Percentiles rank a stretch among this genome's conserved stretches.
These are phyloP conservation scores for Fusarium sp. DNA, from an alignment of 2,329 filamentous ascomycete species.

Conservation along the genomic window DNA sequence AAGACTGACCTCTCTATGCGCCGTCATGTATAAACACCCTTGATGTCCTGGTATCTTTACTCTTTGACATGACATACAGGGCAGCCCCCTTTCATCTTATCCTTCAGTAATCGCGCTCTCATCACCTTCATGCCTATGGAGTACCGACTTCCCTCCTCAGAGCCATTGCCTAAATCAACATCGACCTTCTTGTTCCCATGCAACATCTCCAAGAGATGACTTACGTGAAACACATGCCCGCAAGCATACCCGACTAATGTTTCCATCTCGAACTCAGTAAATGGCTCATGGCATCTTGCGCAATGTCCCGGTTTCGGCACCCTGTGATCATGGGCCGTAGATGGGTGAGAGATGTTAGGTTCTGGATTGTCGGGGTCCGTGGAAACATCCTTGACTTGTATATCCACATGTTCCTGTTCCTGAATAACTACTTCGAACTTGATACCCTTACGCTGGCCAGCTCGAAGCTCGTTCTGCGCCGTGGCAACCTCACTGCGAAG, in stretches of 20 bases:
- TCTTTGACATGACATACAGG: conserved; percentile 60
- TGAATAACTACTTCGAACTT: conserved; percentile 80
- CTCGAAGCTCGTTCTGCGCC: conserved; percentile 82
- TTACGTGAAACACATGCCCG: conserved; percentile 82
- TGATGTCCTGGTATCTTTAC: conserved; percentile 21
- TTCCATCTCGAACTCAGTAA: conserved; percentile 71
- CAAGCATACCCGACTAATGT: conserved; percentile 83
- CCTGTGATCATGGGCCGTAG: conserved; percentile 43
- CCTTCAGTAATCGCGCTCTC: conserved; percentile 79
- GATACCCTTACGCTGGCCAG: conserved; percentile 83
- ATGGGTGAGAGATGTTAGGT: conserved; percentile 20
- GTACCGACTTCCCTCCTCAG: conserved; percentile 58
- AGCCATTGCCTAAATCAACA: conserved; percentile 54
- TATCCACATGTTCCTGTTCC: conserved; percentile 53
- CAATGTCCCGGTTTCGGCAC: conserved; percentile 64
- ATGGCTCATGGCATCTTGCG: conserved; percentile 64
- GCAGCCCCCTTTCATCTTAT: conserved; percentile 73
- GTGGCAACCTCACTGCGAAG: conserved; percentile 85
- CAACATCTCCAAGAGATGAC: conserved; percentile 70
- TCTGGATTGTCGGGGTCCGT: conserved; percentile 40
- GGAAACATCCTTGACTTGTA: conserved; percentile 52
- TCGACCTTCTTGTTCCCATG: conserved; percentile 58
- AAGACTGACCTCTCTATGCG: conserved; percentile 22
- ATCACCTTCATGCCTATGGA: conserved; percentile 89
- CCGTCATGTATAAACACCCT: conserved; percentile 12